These are phyloP conservation scores for Monosporozyma yasuniensis DNA, from an alignment of 805 yeast species.

Conservation along the genomic window DNA sequence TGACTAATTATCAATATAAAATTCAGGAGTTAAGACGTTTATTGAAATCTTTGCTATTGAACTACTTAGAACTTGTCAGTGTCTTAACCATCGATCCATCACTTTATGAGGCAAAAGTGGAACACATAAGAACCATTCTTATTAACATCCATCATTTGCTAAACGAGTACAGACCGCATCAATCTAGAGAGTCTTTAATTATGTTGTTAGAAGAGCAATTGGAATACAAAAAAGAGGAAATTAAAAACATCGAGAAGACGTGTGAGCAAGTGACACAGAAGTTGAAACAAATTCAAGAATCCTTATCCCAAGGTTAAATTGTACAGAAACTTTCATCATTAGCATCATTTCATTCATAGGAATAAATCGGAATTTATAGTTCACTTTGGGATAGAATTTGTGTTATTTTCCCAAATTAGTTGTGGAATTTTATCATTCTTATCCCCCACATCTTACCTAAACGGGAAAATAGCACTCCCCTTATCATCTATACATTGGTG, in stretches of 20 bases:
- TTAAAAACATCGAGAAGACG: conserved; percentile 33
- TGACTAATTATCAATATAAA: conserved; percentile 37
- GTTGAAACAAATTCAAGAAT: conserved; percentile 21
- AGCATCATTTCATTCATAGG: no score
- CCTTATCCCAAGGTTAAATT: not conserved
- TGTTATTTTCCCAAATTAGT: no score
- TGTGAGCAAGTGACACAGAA: conserved; percentile 36
- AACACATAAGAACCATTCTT: conserved; percentile 67
- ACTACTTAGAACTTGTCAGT: conserved; percentile 76
- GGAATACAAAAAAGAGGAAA: conserved; percentile 49
- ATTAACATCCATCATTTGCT: conserved; percentile 87
- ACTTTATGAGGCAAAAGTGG: conserved; percentile 53
- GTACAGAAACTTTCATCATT: no score
- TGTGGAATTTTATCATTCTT: no score
- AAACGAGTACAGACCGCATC: conserved; percentile 92
- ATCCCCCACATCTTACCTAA: no score
- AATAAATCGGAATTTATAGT: no score
- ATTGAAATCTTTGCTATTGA: conserved; percentile 66
- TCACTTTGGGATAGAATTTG: no score
- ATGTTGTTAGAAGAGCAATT: conserved; percentile 64
- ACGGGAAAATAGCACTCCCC: no score
- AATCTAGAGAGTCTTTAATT: conserved; percentile 81
- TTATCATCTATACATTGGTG: no score
- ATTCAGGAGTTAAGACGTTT: conserved; percentile 71
- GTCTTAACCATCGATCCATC: conserved; percentile 66